Evolutionary conservation across 176 grass and related monocot species (phyloP).

Genomic region (Zea mays): Zm-B73-REFERENCE-NAM-5.0 NC_050098.1:43265001-43265500

Average conservation of each 20-base stretch:
- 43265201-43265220: slow-evolving; percentile 2
- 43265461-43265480: neutral
- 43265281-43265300: slow-evolving; percentile 52
- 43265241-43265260: slow-evolving; percentile 50
- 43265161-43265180: too few species aligned
- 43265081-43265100: slow-evolving; percentile 52
- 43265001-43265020: neutral
- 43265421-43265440: too few species aligned
- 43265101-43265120: slow-evolving; percentile 9
- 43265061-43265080: slow-evolving; percentile 10
- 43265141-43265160: neutral
- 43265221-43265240: slow-evolving; percentile 20
- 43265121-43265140: neutral
- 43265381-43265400: neutral
- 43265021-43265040: slow-evolving; percentile 1
- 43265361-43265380: slow-evolving; percentile 11
- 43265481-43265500: slow-evolving; percentile 23
- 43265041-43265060: slow-evolving; percentile 33
- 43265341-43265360: slow-evolving; percentile 60
- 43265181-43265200: neutral
- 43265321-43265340: slow-evolving; percentile 61
- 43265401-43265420: neutral
- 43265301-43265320: slow-evolving; percentile 39
- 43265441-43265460: slow-evolving; percentile 16
- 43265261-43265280: slow-evolving; percentile 80